Evolutionary conservation across 495 filamentous ascomycete species (phyloP).

Genomic region (Elaphomyces granulatus): DNA sequence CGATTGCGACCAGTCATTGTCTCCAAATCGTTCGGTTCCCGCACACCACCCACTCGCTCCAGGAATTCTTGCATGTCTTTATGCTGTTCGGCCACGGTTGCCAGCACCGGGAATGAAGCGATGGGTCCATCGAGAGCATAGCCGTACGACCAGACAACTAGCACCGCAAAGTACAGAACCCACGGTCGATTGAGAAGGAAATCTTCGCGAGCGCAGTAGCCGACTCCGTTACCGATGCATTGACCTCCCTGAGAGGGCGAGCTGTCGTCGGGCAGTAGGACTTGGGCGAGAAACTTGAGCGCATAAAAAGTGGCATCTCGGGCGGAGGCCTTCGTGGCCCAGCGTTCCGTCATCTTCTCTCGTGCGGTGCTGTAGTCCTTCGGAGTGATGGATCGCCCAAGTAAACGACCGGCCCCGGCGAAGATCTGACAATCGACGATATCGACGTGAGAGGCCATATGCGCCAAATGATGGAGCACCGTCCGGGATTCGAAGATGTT

Average conservation of each 20-base stretch:
- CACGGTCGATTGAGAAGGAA: slow-evolving; percentile 84
- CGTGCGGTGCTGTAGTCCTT: slow-evolving; percentile 70
- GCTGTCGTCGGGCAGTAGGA: slow-evolving; percentile 46
- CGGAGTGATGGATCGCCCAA: slow-evolving; percentile 72
- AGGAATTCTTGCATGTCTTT: slow-evolving; percentile 71
- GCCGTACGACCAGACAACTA: slow-evolving; percentile 93
- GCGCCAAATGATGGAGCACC: slow-evolving; percentile 82
- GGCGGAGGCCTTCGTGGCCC: slow-evolving; percentile 85
- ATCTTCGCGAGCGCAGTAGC: slow-evolving; percentile 78
- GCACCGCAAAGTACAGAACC: slow-evolving; percentile 88
- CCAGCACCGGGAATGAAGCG: slow-evolving; percentile 34
- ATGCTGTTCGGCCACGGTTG: slow-evolving; percentile 48
- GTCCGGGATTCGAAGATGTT: slow-evolving; percentile 74
- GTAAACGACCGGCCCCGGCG: slow-evolving; percentile 66
- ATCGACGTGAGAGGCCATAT: slow-evolving; percentile 97
- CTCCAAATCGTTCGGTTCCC: slow-evolving; percentile 70
- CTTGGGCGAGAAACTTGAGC: slow-evolving; percentile 68
- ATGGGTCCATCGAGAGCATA: slow-evolving; percentile 79
- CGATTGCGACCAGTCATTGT: slow-evolving; percentile 62
- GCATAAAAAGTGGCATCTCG: slow-evolving; percentile 92
- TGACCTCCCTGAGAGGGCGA: slow-evolving; percentile 17
- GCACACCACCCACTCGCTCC: slow-evolving; percentile 53
- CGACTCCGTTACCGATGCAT: slow-evolving; percentile 7
- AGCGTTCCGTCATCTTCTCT: slow-evolving; percentile 71
- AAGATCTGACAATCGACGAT: slow-evolving; percentile 97